phyloP scores from a whole-genome alignment of 352 stramenopile species.

The Ophiocytium majus region DNA sequence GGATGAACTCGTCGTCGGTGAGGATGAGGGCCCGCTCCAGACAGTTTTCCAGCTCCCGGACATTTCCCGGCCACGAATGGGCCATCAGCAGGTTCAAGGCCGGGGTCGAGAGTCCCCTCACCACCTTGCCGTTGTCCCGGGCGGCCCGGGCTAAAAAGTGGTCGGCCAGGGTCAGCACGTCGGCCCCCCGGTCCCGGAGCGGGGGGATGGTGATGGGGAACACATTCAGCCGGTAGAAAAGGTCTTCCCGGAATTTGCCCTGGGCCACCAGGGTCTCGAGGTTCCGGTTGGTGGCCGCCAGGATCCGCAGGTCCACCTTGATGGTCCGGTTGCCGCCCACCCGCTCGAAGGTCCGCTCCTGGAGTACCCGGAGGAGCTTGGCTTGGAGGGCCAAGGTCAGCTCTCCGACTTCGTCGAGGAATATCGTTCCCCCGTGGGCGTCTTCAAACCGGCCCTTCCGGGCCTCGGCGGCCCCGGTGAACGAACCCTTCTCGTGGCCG shows the following conservation, averaged over 20 bases:
- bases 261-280: not conserved
- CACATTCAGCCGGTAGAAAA: conserved; percentile 11
- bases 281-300: not conserved
- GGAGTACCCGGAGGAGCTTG: not conserved
- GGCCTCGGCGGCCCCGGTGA: not conserved
- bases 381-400: not conserved
- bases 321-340: not conserved
- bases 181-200: not conserved
- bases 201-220: not conserved
- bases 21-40: not conserved
- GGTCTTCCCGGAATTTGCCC: not conserved
- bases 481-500: not conserved
- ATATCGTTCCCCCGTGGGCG: not conserved
- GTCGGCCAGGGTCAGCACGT: not conserved
- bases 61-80: not conserved
- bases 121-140: not conserved
- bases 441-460: not conserved
- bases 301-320: not conserved
- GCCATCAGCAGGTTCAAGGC: not conserved
- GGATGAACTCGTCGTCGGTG: no score
- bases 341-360: not conserved
- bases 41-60: not conserved
- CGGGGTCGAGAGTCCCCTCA: not conserved
- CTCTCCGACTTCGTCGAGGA: conserved; percentile 4
- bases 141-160: not conserved